These are phyloP conservation scores for Ustanciosporium gigantosporum DNA, from an alignment of 1,284 basidiomycete species.

Conservation along the genomic window DNA sequence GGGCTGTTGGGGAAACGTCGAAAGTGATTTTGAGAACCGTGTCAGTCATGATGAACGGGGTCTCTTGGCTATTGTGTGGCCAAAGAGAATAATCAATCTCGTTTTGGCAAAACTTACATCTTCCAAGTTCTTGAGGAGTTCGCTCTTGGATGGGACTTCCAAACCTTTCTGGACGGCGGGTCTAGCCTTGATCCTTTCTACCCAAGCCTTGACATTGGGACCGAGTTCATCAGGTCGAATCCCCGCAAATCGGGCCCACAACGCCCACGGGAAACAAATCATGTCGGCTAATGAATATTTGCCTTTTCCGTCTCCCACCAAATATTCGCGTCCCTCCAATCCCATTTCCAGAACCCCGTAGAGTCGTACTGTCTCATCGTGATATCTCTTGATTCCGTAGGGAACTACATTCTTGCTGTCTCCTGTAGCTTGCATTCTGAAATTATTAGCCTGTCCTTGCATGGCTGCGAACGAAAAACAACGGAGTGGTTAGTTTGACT, in stretches of 20 bases:
- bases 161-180: conserved; percentile 29
- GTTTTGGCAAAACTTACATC: too few relatives aligned
- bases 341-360: conserved; percentile 41
- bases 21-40: too few relatives aligned
- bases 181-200: conserved; percentile 23
- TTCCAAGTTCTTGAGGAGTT: conserved; percentile 28
- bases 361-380: conserved; percentile 39
- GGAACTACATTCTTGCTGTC: conserved; percentile 39
- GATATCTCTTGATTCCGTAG: conserved; percentile 44
- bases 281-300: conserved; percentile 49
- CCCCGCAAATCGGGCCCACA: conserved; percentile 24
- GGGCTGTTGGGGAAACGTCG: too few relatives aligned
- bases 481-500: too few relatives aligned
- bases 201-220: conserved; percentile 31
- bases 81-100: too few relatives aligned
- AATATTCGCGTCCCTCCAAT: conserved; percentile 41
- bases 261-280: conserved; percentile 39
- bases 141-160: conserved; percentile 10
- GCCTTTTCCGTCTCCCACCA: conserved; percentile 46
- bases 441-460: conserved; percentile 49
- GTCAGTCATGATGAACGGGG: too few relatives aligned
- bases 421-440: conserved; percentile 36
- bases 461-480: too few relatives aligned
- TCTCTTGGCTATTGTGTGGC: too few relatives aligned
- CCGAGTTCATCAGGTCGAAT: conserved; percentile 25